Base-by-base conservation (phyloP, 2,329 filamentous ascomycete species). In the Colletotrichum horii region DNA sequence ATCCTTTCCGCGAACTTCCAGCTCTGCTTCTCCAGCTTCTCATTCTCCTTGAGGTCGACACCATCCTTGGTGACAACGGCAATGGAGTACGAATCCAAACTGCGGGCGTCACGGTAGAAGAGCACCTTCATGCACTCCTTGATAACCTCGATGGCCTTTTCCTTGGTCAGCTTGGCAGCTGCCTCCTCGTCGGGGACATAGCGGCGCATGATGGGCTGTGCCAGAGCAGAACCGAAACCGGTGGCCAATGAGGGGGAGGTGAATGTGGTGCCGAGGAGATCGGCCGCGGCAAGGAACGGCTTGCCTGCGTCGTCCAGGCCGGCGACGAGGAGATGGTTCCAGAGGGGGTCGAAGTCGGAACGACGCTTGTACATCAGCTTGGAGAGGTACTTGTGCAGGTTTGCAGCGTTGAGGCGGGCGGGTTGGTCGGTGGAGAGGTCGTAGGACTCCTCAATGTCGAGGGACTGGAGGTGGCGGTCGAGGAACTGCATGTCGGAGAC, bases 401-500 rank as follows among this genome's bases (percentile, higher is more conserved):
- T 98, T 85, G 95, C 94, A 72, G 97, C 97, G 84, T 94, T 95
- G 81, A 99, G 93, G 79, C 88, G 86, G 56, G 78, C 75, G 56
- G 84, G 83, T 81, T 89, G 87, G 76, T 82, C 86, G 62, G 82
- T 83, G 76, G 82, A 85, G 78, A 81, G 83, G 79, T 85, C 90
- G 89, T 99, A 98, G 83, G 95, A 94, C 89, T 98, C 96, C 84
- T 94, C 91, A 85, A 97, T 95, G 84, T 94, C 93, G 81, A 98
- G 94, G 78, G 95, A 94, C 82, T 91, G 93, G 80, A 99, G 93
- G 82, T 98, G 92, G 80, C 97, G 93, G 91, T 98, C 94, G 80
- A 99, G 93, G 89, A 97, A 97, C 89, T 99, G 97, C 97, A 99
- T 98, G 89, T 99, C 97, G 78, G 95, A 98, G 81, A 99, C 94